phyloP scores from a whole-genome alignment of 2,329 filamentous ascomycete genomes.

The Fusarium mangiferae region DNA sequence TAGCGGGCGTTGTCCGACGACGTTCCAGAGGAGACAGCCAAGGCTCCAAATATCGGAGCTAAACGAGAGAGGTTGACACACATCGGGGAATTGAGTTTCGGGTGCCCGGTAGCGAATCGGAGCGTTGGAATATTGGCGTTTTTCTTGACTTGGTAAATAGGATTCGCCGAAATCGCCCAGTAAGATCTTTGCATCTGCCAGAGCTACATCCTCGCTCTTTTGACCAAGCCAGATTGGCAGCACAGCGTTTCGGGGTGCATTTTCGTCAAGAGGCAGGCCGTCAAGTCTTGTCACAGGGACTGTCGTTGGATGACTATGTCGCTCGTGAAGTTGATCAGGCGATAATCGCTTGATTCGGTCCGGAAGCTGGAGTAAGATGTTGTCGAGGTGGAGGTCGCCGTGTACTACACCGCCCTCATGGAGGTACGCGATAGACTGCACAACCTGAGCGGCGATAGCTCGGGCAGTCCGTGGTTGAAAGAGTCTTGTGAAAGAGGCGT shows the following conservation, averaged over 20 bases:
- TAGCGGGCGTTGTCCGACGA: conserved; percentile 31
- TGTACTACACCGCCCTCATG: conserved; percentile 37
- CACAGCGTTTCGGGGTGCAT: conserved; percentile 28
- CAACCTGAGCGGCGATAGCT: conserved; percentile 37
- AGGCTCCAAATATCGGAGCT: conserved; percentile 37
- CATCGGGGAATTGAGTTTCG: conserved; percentile 34
- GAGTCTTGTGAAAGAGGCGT: conserved; percentile 28
- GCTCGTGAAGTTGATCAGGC: conserved; percentile 30
- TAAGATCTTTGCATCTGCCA: conserved; percentile 32
- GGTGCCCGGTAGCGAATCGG: conserved; percentile 34
- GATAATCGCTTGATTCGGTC: conserved; percentile 26
- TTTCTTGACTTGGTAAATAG: conserved; percentile 24
- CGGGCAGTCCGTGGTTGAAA: conserved; percentile 35
- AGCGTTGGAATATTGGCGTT: conserved; percentile 32
- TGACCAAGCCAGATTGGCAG: conserved; percentile 36
- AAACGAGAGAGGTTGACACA: conserved; percentile 30
- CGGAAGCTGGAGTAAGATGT: conserved; percentile 34
- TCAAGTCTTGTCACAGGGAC: conserved; percentile 36
- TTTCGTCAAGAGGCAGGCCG: conserved; percentile 32
- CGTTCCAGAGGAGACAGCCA: conserved; percentile 36
- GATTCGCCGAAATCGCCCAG: conserved; percentile 39
- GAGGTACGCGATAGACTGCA: conserved; percentile 32
- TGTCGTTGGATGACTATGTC: conserved; percentile 23
- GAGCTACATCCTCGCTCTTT: conserved; percentile 32
- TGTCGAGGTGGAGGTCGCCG: conserved; percentile 38